Percentiles rank a stretch among this genome's conserved stretches.
Conservation (phyloP, 768 basidiomycete species). For the Pleurotus tuber-regium region DNA sequence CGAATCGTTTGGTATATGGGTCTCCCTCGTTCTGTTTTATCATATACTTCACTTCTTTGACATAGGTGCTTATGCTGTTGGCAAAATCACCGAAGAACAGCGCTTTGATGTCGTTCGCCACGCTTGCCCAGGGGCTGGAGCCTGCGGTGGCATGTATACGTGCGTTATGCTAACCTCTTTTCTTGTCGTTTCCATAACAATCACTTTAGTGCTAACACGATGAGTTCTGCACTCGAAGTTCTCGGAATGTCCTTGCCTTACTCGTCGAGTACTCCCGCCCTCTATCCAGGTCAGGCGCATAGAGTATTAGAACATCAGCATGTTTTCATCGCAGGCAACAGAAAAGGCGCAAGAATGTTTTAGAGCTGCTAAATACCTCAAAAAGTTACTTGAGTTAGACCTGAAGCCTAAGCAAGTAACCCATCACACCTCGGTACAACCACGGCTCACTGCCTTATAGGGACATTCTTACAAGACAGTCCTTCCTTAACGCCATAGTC, state of each 20-base stretch:
- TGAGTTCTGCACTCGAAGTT: conserved; percentile 82
- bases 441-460: conserved; percentile 20
- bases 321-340: conserved; percentile 20
- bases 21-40: neutral
- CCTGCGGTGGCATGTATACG: conserved; percentile 90
- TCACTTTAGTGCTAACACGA: conserved; percentile 68
- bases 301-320: neutral
- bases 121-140: conserved; percentile 82
- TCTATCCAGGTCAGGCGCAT: conserved; percentile 52
- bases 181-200: neutral
- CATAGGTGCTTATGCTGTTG: conserved; percentile 70
- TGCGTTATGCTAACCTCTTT: conserved; percentile 26
- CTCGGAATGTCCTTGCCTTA: conserved; percentile 86
- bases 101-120: conserved; percentile 82
- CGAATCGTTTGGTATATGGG: conserved; percentile 68
- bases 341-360: conserved; percentile 84
- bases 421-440: neutral
- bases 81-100: conserved; percentile 77
- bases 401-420: conserved; percentile 69
- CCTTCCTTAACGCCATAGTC: conserved; percentile 83
- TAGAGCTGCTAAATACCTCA: conserved; percentile 75
- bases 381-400: conserved; percentile 68
- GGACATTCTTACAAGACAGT: conserved; percentile 65
- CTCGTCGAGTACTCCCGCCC: conserved; percentile 75
- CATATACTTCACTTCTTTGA: neutral